phyloP scores from a whole-genome alignment of 2,329 filamentous ascomycete genomes.

The Fusarium sacchari region DNA sequence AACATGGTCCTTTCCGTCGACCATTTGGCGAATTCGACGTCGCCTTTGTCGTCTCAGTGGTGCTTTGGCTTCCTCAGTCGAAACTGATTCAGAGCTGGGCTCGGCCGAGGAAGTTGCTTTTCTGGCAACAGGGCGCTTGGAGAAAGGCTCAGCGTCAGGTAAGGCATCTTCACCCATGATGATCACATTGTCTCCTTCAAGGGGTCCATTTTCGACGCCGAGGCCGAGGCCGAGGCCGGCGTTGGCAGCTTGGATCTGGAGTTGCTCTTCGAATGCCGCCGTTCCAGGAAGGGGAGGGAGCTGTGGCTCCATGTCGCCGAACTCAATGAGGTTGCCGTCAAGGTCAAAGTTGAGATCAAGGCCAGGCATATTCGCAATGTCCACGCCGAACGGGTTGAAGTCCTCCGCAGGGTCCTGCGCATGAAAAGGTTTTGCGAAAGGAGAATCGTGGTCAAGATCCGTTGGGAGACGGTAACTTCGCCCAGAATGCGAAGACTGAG shows the following conservation, averaged over 20 bases:
- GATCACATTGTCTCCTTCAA: constrained; percentile 49
- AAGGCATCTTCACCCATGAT: constrained; percentile 52
- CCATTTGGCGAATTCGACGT: constrained; percentile 42
- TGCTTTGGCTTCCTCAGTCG: constrained; percentile 32
- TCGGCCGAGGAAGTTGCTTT: constrained; percentile 22
- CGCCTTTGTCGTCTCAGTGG: constrained; percentile 39
- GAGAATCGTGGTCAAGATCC: constrained; percentile 49
- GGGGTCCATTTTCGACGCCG: neutral
- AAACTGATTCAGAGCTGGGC: constrained; percentile 38
- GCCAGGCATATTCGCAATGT: constrained; percentile 51
- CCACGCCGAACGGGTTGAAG: constrained; percentile 51
- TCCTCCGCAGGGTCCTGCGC: constrained; percentile 34
- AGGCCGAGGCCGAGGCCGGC: constrained; percentile 6
- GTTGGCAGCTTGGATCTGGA: constrained; percentile 17
- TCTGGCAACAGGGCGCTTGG: constrained; percentile 35
- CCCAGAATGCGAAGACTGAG: constrained; percentile 49
- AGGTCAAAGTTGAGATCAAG: constrained; percentile 62
- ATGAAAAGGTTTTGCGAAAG: constrained; percentile 37
- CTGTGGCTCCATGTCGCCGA: constrained; percentile 52
- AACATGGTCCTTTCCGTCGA: constrained; percentile 50
- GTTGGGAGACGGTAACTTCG: constrained; percentile 48
- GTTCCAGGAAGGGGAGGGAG: constrained; percentile 53
- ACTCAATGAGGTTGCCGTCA: constrained; percentile 59
- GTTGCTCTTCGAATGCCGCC: constrained; percentile 16
- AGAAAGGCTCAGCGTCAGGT: constrained; percentile 52